Base-by-base conservation (phyloP, 352 stramenopile genomes). In the Phytophthora pini region DNA sequence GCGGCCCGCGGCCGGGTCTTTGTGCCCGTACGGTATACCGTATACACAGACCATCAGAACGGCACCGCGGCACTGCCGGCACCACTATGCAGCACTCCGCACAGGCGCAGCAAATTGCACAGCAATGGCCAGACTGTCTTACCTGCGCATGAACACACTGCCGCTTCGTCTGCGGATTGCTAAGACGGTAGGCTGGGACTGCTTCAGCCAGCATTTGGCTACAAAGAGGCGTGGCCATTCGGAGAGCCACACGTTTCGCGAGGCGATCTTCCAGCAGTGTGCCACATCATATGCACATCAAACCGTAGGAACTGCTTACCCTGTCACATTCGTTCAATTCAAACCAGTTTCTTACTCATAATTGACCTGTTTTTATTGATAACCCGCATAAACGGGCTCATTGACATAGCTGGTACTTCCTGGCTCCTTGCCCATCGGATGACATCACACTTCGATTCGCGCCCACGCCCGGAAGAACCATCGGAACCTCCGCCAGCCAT, bases 371-470 rank as follows among this genome's bases (percentile, higher is more conserved):
- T 8, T 43, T 13, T 31, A 27, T 31, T 1, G 1, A 49, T 56
- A 15, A 1, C 56, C 56, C 24, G 36, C n/a, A 26, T 17, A 56
- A 60, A 22, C 11, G 12, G 26, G 5, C 5, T 22, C 9, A 12
- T 17, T 8, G 1, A 17, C 6, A 5, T 44, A 44, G 3, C 24
- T 55, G 48, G 12, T 55, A 44, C 48, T 31, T 27, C 15, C 34
- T 56, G 49, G 49, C 49, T 61, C 24, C 0, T 59, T 22, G 3
- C 44, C 20, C 34, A 20, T 44, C 7, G 11, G 48, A 74, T 80
- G 68, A 77, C 64, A 66, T 81, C 73, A 81, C 63, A 61, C 57
- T 76, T 67, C 29, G 51, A 77, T 77, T 77, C 48, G 51, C 68
- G 31, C 45, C 63, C 46, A 57, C 63, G 29, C 55, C 49, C 45